Base-by-base conservation (phyloP, 805 yeast genomes). In the Barnettozyma sp. region DNA sequence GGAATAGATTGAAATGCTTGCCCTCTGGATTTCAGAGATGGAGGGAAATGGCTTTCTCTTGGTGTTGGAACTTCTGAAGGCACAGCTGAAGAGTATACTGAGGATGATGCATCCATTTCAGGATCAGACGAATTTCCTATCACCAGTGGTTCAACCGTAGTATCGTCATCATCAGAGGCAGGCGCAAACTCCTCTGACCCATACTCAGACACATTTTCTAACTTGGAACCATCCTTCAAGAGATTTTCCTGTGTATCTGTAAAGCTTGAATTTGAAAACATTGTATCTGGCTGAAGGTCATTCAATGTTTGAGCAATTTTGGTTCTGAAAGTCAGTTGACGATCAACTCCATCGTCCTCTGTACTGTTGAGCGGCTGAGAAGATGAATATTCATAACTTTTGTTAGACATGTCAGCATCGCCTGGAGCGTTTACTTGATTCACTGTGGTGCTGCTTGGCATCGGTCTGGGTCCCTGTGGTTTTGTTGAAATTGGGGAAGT, bases 401-500 rank as follows among this genome's bases (percentile, higher is more conserved):
- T n/a, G n/a, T n/a, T 18, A 25, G 16, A 14, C 16, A 5, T 18
- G 16, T 25, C 4, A 14, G 17, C 18, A 25, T 25, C 18, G 16
- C 7, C 27, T 7, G 27, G 18, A 9, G 4, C 4, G 18, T 13
- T 12, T 14, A 13, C 22, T 7, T 17, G 21, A 12, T 27, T 27
- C 6, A 27, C 15, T 8, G 32, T 15, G 12, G 22, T 13, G 17
- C 35, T 32, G n/a, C 36, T 34, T 6, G 57, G 55, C 51, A 48
- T 49, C 14, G 58, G 58, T 29, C 58, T 49, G 9, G 58, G 55
- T 0, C 56, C 56, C 7, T 41, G 36, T 6, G 50, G 46, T 22
- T 38, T 49, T 4, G 44, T 34, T 10, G 42, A 18, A 7, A 29
- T 24, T n/a, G 32, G 25, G 18, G 37, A 22, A 7, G 39, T 32